Base-by-base conservation (phyloP, 2,329 filamentous ascomycete species). In the Beauveria rudraprayagi region DNA sequence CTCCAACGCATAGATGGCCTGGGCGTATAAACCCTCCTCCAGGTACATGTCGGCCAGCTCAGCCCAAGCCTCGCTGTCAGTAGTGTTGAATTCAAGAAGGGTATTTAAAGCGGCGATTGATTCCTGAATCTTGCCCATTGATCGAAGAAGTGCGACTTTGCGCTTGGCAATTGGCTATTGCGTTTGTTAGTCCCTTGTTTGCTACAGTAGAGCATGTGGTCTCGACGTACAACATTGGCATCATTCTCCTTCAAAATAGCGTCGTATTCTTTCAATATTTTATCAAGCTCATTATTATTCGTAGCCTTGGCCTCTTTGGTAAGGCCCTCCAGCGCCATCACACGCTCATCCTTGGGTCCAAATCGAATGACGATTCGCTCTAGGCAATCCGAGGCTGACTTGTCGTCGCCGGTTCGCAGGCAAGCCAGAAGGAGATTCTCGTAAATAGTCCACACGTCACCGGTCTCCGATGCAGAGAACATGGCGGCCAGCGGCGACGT, bases 21-120 rank as follows among this genome's bases (percentile, higher is more conserved):
- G 93, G 16, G 86, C 77, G 70, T 89, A 91, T 67, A 93, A 76
- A 1, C 89, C 91, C 70, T 93, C 89, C 22, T 81, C 81, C 34
- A 92, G 80, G 74, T 99, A 97, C 63, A 97, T 76, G 71, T 96
- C 91, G 58, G 90, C 85, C 66, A 97, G 80, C 76, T 99, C 94
- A 57, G 91, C 85, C 94, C 94, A 99, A 10, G 90, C 87, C 77
- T 99, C 94, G 6, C 88, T 87, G 76, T 99, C 94, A 1, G 90
- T 96, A 2, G 94, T 92, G 59, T 87, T 89, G 63, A 88, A 86
- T 70, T 95, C 89, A 52, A 99, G 78, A 30, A 97, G 80, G 61
- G 86, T 81, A 64, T 87, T 85, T 62, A 97, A 76, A 30, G 88
- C 86, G 37, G 84, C 77, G 50, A 92, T 89, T 1, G 94, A 90